These are phyloP conservation scores for Nicotiana sylvestris DNA, from an alignment of 257 asterid species.

Conservation along the genomic window DNA sequence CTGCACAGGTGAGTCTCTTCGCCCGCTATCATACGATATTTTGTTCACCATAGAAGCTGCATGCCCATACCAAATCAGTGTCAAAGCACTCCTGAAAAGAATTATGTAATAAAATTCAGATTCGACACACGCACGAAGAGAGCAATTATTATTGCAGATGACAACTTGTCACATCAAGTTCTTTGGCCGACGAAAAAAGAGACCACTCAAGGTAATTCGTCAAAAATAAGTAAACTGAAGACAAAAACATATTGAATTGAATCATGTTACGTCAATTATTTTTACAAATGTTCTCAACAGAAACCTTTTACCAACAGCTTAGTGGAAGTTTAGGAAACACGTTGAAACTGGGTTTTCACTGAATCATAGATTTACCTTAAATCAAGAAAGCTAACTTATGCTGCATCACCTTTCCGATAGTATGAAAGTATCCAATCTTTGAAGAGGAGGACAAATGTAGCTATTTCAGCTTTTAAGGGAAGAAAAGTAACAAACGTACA, in stretches of 20 bases:
- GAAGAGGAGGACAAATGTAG: background rate
- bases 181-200: background rate
- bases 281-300: background rate
- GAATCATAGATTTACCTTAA: background rate
- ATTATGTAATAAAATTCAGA: conserved; percentile 55
- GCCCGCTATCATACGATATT: conserved; percentile 32
- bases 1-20: conserved; percentile 52
- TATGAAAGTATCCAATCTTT: background rate
- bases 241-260: background rate
- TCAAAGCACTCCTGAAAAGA: conserved; percentile 96
- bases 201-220: background rate
- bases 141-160: background rate
- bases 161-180: background rate
- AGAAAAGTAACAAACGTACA: background rate
- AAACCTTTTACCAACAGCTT: background rate
- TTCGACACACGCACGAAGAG: conserved; percentile 26
- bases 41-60: conserved; percentile 99
- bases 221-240: background rate
- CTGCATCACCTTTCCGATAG: background rate
- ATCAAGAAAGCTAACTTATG: background rate
- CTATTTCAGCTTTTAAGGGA: background rate
- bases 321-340: background rate
- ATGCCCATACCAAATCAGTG: conserved; percentile 95
- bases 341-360: rapidly evolving
- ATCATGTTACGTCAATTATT: background rate